Percentiles rank a stretch among this genome's conserved stretches.
These are phyloP conservation scores for Podila horticola DNA, from an alignment of 192 early-diverging fungal genomes.

Conservation along the genomic window DNA sequence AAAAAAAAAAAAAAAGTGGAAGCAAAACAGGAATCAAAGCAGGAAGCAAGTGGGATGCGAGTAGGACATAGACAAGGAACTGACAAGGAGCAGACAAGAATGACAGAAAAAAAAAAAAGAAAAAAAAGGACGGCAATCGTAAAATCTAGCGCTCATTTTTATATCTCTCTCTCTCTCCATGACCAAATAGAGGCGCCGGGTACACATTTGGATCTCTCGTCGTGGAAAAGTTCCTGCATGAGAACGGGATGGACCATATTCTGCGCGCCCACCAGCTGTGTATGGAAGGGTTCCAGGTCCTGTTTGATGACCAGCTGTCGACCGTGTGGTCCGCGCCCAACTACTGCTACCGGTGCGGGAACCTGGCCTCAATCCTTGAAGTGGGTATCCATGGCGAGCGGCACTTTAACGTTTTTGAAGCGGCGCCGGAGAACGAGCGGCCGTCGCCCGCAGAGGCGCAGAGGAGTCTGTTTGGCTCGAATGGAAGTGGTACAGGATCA, in stretches of 20 bases:
- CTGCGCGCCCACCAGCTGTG: conserved; percentile 90
- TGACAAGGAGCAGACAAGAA: not conserved
- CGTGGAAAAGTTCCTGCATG: conserved; percentile 80
- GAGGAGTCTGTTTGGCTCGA: conserved; percentile 28
- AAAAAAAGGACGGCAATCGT: not conserved
- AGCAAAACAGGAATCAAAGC: too few species aligned
- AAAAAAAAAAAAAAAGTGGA: too few species aligned
- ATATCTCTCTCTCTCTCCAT: not conserved
- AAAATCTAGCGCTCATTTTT: too few species aligned
- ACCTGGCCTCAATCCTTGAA: conserved; percentile 85
- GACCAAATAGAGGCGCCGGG: conserved; percentile 76
- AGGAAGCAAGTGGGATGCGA: too few species aligned
- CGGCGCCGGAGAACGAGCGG: conserved; percentile 82
- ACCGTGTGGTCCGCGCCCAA: conserved; percentile 91
- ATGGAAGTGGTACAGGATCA: conserved; percentile 8
- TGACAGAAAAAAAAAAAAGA: conserved; percentile 5
- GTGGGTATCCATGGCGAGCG: conserved; percentile 78
- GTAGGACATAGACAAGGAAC: not conserved
- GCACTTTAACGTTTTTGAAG: conserved; percentile 91
- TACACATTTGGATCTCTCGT: conserved; percentile 87
- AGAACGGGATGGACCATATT: conserved; percentile 84
- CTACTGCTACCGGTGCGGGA: conserved; percentile 91
- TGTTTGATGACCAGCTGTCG: conserved; percentile 85
- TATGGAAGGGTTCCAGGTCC: conserved; percentile 82
- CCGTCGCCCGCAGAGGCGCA: conserved; percentile 35